Conservation (phyloP, 2,329 filamentous ascomycete species). For the Xylariaceae sp. region DNA sequence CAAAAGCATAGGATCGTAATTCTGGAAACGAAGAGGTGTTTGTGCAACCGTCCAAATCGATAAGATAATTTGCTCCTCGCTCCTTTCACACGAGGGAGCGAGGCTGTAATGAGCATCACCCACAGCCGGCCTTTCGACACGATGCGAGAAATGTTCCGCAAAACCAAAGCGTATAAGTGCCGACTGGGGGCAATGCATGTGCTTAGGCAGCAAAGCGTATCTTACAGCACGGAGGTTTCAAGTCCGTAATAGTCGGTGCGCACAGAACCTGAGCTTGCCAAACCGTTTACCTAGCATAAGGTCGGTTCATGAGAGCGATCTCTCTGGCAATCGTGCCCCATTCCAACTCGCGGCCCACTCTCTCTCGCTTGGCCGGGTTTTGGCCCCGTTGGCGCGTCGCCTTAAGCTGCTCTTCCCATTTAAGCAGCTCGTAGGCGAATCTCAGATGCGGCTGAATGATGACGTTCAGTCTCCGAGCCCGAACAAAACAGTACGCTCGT, state of each 20-base stretch:
- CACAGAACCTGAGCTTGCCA: background rate
- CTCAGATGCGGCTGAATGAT: constrained; percentile 97
- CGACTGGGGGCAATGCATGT: background rate
- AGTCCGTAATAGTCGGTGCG: background rate
- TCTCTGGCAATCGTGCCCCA: constrained; percentile 89
- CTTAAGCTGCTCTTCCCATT: constrained; percentile 87
- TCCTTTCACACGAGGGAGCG: too few relatives aligned
- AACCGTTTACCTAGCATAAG: constrained; percentile 71
- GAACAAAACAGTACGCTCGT: constrained; percentile 93
- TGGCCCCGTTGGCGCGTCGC: constrained; percentile 52
- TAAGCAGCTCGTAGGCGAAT: constrained; percentile 93
- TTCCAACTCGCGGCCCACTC: constrained; percentile 78
- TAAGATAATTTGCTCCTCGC: too few relatives aligned
- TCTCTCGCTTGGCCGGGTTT: constrained; percentile 34
- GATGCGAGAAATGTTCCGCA: too few relatives aligned
- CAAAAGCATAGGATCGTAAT: background rate
- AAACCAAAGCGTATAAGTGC: too few relatives aligned
- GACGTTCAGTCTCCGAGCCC: constrained; percentile 89
- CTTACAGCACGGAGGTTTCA: constrained; percentile 4
- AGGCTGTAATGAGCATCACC: too few relatives aligned
- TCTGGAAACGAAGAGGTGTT: too few relatives aligned
- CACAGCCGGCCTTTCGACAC: too few relatives aligned
- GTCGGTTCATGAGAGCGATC: constrained; percentile 94
- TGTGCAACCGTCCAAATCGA: too few relatives aligned
- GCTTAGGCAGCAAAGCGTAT: background rate